These are phyloP conservation scores for Zygoascus bituminiphila DNA, from an alignment of 805 yeast genomes.

Conservation along the genomic window DNA sequence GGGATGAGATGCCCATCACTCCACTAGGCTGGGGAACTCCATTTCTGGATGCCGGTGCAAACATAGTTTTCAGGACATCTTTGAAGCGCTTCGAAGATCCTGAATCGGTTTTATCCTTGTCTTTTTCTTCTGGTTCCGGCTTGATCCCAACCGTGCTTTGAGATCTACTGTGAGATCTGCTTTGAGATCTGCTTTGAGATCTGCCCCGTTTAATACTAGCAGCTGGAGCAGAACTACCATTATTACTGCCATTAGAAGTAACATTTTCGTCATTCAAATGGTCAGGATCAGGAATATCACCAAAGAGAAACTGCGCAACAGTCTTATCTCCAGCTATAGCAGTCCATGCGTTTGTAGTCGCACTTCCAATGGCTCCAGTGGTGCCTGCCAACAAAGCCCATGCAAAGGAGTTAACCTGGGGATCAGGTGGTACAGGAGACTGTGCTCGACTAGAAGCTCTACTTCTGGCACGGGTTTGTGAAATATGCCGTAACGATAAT, in stretches of 20 bases:
- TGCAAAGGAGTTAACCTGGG: not conserved
- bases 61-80: slow-evolving; percentile 13
- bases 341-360: not conserved
- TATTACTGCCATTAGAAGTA: no score
- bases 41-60: not conserved
- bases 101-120: slow-evolving; percentile 6
- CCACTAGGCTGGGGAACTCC: not conserved
- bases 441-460: not conserved
- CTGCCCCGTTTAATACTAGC: not conserved
- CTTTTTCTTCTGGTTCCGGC: no score
- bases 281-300: not conserved
- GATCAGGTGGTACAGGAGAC: not conserved
- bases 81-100: slow-evolving; percentile 11
- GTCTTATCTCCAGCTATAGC: not conserved
- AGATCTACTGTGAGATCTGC: not conserved
- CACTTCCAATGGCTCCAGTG: not conserved
- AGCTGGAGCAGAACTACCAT: not conserved
- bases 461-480: not conserved
- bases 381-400: not conserved
- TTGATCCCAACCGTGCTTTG: not conserved
- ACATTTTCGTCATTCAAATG: no score
- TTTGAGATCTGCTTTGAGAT: not conserved
- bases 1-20: not conserved
- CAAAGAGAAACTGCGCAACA: not conserved
- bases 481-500: not conserved